These are phyloP conservation scores for Poronia punctata DNA, from an alignment of 495 filamentous ascomycete species.

Conservation along the genomic window DNA sequence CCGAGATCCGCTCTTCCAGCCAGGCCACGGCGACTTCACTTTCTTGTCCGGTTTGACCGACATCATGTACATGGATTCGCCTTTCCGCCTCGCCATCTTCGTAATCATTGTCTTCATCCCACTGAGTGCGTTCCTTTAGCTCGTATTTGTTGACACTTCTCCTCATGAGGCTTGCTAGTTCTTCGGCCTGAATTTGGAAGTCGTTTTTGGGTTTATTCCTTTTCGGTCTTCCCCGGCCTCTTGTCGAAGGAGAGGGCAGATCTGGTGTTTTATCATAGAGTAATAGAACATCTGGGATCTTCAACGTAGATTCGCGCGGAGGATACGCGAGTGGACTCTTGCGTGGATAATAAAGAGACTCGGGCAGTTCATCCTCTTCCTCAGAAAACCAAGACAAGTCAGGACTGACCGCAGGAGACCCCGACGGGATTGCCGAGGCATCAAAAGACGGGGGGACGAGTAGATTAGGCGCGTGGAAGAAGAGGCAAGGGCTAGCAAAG, in stretches of 20 bases:
- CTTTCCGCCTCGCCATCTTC: constrained; percentile 12
- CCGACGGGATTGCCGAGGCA: constrained; percentile 5
- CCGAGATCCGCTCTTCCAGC: constrained; percentile 13
- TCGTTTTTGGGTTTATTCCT: constrained; percentile 14
- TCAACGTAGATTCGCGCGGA: constrained; percentile 25
- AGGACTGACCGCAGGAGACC: neutral
- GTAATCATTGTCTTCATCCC: constrained; percentile 18
- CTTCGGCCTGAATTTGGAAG: constrained; percentile 30
- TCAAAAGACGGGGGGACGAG: constrained; percentile 32
- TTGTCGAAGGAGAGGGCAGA: neutral
- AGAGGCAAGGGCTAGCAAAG: constrained; percentile 46
- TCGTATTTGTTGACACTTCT: constrained; percentile 32
- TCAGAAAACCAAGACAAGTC: constrained; percentile 2
- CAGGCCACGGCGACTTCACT: constrained; percentile 14
- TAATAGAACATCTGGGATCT: constrained; percentile 31
- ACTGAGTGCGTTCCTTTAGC: constrained; percentile 18
- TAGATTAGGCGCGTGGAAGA: constrained; percentile 43
- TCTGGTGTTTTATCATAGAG: constrained; percentile 22
- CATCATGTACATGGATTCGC: constrained; percentile 13
- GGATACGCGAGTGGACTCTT: constrained; percentile 30
- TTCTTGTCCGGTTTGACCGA: constrained; percentile 2
- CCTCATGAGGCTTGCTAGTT: constrained; percentile 29
- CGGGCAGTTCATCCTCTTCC: neutral
- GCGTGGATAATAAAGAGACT: constrained; percentile 11
- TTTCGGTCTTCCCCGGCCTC: constrained; percentile 5